These are phyloP conservation scores for Triangularia setosa DNA, from an alignment of 2,329 filamentous ascomycete genomes.

Conservation along the genomic window DNA sequence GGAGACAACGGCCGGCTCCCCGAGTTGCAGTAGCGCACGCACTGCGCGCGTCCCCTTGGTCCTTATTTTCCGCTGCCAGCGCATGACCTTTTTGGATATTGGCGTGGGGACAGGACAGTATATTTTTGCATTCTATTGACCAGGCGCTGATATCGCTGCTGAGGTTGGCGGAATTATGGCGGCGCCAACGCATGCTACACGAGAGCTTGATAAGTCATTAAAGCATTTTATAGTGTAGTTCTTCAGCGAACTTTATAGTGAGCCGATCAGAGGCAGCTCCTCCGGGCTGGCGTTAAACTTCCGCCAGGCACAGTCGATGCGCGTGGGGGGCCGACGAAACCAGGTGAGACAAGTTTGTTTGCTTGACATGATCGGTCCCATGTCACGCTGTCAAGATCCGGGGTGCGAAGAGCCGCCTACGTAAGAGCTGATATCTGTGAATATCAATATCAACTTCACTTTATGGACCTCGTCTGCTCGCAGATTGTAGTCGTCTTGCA, in stretches of 20 bases:
- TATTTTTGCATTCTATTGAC: neutral
- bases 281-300: neutral
- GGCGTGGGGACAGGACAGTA: neutral
- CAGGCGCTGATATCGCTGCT: neutral
- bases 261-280: neutral
- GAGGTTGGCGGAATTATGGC: neutral
- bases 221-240: neutral
- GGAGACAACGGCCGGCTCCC: slow-evolving; percentile 9
- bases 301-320: neutral
- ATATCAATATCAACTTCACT: neutral
- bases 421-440: neutral
- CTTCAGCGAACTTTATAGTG: neutral
- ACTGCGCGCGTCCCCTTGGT: neutral
- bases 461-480: neutral
- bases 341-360: neutral
- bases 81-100: neutral
- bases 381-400: neutral
- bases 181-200: neutral
- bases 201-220: neutral
- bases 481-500: neutral
- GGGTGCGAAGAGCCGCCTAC: neutral
- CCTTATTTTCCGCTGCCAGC: neutral
- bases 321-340: neutral
- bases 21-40: slow-evolving; percentile 4
- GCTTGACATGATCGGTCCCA: neutral